These are phyloP conservation scores for Carex cristatella DNA, from an alignment of 176 grass and related monocot genomes.

Conservation along the genomic window DNA sequence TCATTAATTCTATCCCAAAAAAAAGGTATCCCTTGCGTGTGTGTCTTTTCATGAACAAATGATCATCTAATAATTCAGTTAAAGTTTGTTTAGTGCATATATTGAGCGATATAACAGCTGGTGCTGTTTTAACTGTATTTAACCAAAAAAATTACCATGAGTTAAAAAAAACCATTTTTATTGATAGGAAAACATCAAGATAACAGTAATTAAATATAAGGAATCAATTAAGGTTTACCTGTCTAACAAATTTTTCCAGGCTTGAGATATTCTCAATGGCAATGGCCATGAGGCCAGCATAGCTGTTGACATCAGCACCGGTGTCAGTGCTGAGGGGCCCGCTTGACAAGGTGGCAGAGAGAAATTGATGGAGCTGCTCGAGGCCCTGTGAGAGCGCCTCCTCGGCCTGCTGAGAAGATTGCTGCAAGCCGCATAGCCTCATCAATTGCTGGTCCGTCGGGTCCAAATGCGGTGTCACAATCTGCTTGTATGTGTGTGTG, in stretches of 20 bases:
- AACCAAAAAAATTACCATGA: background rate
- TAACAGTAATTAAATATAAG: background rate
- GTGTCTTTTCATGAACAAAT: background rate
- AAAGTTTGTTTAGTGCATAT: background rate
- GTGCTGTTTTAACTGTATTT: background rate
- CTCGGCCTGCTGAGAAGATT: constrained; percentile 88
- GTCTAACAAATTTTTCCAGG: constrained; percentile 72
- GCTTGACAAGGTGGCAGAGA: constrained; percentile 60
- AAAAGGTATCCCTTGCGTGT: background rate
- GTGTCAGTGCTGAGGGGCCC: constrained; percentile 46
- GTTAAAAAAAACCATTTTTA: background rate
- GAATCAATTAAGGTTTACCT: constrained; percentile 31
- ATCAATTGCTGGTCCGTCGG: constrained; percentile 83
- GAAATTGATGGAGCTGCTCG: constrained; percentile 61
- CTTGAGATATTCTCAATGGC: constrained; percentile 64
- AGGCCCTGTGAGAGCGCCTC: constrained; percentile 77
- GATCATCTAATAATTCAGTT: background rate
- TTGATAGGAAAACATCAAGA: background rate
- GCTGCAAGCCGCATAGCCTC: constrained; percentile 63
- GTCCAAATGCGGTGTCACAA: constrained; percentile 70
- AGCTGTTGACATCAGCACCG: constrained; percentile 36
- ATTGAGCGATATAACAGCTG: background rate
- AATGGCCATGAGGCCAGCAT: constrained; percentile 54
- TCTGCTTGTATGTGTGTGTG: constrained; percentile 19
- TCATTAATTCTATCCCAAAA: constrained; percentile 2